Evolutionary conservation across 2,329 filamentous ascomycete species (phyloP), one percentile per base, ranked within the genome.

Genomic region (Orbilia oligospora): DNA sequence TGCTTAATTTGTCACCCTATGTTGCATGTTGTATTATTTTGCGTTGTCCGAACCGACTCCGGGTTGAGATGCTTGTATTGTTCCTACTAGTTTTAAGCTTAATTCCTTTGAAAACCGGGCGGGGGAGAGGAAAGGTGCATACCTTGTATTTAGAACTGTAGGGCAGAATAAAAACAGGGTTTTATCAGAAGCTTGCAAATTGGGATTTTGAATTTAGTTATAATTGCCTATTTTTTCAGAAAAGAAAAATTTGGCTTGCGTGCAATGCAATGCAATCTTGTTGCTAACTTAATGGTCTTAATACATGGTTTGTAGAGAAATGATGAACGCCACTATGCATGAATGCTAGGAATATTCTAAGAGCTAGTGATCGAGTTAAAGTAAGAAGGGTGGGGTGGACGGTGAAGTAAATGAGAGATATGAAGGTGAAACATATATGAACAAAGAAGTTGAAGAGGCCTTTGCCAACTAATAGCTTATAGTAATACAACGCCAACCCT

Each of bases 11-110:
- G 22, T 38, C n/a, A 33, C 8, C 33, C 6, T 14, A 10, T 58
- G 53, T 58, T 58, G 53, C 16, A 58, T 58, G 53, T 58, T 58
- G 53, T 8, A 58, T 58, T 58, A 58, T 58, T 58, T 41, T 10
- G 53, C 8, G 53, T 58, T 58, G 53, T 58, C 10, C n/a, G 9
- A 58, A 8, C 53, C 53, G 53, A 58, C 18, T 36, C 38, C 53
- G 53, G 30, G 3, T 58, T 38, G 3, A 27, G 14, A 14, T 58
- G 14, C 53, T 6, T 46, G 44, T 22, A 20, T 38, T n/a, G 0
- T 55, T 55, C 1, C 5, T 18, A 33, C 51, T 16, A 14, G 16
- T 55, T 36, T 6, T 8, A 58, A 33, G 53, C 30, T 38, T 33
- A 22, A 16, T 22, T 16, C 51, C 51, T 55, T 55, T 16, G 14